phyloP scores from a whole-genome alignment of 2,329 filamentous ascomycete genomes.

The Botrytis fragariae region DNA sequence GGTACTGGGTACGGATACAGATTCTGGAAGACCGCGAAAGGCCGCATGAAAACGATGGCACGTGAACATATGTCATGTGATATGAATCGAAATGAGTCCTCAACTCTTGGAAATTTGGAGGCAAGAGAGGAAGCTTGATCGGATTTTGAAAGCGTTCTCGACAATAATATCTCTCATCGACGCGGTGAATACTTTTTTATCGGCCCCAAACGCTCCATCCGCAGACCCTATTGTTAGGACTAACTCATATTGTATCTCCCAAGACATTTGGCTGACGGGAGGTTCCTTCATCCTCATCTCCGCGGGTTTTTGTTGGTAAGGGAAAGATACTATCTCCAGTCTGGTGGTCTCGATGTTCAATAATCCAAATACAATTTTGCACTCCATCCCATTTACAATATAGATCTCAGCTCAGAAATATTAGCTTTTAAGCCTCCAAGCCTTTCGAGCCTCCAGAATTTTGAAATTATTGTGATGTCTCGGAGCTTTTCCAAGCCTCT shows the following conservation, averaged over 20 bases:
- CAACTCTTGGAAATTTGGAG: not conserved
- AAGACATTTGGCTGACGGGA: not conserved
- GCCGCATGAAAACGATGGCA: constrained; percentile 1
- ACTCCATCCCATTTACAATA: not conserved
- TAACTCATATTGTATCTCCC: not conserved
- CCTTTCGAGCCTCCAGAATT: not conserved
- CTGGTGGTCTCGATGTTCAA: not conserved
- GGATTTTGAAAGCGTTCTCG: not conserved
- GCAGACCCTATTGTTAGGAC: not conserved
- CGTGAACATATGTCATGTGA: not conserved
- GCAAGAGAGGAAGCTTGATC: not conserved
- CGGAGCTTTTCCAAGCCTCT: not conserved
- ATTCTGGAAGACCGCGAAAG: not conserved
- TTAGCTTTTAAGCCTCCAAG: not conserved
- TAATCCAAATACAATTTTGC: not conserved
- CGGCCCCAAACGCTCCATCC: not conserved
- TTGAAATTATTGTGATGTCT: not conserved
- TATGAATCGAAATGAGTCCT: not conserved
- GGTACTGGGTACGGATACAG: not conserved
- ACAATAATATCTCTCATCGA: not conserved
- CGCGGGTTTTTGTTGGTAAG: not conserved
- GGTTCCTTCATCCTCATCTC: not conserved
- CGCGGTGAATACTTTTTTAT: not conserved
- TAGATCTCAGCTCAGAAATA: not conserved
- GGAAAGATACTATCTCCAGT: not conserved